phyloP scores from a whole-genome alignment of 192 early-diverging fungal species.

The Podila epicladia region DNA sequence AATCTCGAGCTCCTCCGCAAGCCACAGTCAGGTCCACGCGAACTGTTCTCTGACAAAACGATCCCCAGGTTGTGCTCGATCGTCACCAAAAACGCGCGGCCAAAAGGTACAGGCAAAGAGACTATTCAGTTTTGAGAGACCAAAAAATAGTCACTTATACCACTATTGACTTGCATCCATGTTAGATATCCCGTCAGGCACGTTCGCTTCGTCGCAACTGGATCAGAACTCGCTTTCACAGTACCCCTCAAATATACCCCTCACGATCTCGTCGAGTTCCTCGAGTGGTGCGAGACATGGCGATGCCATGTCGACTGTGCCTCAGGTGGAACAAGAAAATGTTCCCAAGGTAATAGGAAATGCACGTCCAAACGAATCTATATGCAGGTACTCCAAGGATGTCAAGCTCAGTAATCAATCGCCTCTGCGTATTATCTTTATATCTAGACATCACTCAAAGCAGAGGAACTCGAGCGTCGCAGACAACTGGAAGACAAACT shows the following conservation, averaged over 20 bases:
- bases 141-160: too few species aligned
- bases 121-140: too few species aligned
- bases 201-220: background rate
- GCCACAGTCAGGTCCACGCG: conserved; percentile 25
- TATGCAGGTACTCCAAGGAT: background rate
- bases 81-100: conserved; percentile 19
- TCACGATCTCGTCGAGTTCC: background rate
- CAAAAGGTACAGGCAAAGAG: conserved; percentile 3
- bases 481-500: conserved; percentile 25
- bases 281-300: background rate
- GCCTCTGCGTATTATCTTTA: background rate
- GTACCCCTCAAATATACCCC: background rate
- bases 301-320: background rate
- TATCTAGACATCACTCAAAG: conserved; percentile 1
- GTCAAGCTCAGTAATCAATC: background rate
- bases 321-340: background rate
- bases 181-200: background rate
- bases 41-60: conserved; percentile 31
- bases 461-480: conserved; percentile 22
- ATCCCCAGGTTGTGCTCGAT: conserved; percentile 12
- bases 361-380: background rate
- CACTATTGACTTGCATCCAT: too few species aligned
- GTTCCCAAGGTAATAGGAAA: background rate
- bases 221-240: background rate
- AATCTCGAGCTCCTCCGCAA: conserved; percentile 8